These are phyloP conservation scores for Lachnellula hyalina DNA, from an alignment of 2,329 filamentous ascomycete species.

Conservation along the genomic window DNA sequence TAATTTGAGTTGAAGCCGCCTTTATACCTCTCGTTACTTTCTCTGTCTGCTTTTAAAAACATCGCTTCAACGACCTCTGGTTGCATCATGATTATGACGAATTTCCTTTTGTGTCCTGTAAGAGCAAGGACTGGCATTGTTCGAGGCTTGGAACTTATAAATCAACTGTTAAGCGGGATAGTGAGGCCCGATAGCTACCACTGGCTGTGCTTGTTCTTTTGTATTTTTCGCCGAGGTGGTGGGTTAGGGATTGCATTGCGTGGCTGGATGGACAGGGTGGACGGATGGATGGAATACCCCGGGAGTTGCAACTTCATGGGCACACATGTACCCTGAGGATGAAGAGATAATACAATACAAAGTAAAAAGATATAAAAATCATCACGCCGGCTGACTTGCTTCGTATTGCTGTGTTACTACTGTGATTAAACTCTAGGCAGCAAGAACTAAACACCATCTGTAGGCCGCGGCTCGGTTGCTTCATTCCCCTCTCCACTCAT, in stretches of 20 bases:
- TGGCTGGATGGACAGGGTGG: no score
- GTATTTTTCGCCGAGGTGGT: neutral
- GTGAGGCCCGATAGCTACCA: neutral
- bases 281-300: neutral
- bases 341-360: no score
- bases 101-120: neutral
- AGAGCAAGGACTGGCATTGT: neutral
- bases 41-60: neutral
- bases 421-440: no score
- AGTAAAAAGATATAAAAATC: no score
- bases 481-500: no score
- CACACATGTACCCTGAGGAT: neutral
- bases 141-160: neutral
- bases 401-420: no score
- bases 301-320: neutral
- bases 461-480: no score
- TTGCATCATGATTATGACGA: neutral
- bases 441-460: no score
- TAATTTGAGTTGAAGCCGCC: neutral
- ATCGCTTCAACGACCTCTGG: neutral
- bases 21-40: neutral
- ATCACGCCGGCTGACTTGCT: no score
- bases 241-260: neutral
- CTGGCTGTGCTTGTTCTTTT: neutral
- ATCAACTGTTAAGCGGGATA: neutral